A percentile compares a stretch with the other conserved stretches of the same genome.
Evolutionary conservation across 2,329 filamentous ascomycete genomes (phyloP).

Genomic region (Colletotrichum lini): DNA sequence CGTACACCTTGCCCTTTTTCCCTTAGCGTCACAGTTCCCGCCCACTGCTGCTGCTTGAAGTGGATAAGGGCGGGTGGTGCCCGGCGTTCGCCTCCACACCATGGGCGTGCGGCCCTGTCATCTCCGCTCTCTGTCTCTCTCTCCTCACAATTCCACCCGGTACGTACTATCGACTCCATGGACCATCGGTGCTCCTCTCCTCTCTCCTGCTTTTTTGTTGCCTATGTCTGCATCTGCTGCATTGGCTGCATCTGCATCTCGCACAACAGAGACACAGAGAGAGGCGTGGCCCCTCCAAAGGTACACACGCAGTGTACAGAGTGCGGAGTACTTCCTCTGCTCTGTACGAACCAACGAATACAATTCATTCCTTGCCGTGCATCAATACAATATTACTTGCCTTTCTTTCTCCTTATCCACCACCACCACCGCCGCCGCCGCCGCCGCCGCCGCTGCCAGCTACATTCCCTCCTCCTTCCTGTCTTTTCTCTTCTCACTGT

Average conservation of each 20-base stretch:
- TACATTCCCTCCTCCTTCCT: not conserved
- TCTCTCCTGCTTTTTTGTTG: not conserved
- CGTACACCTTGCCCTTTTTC: conserved; percentile 12
- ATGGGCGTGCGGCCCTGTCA: conserved; percentile 23
- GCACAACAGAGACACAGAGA: conserved; percentile 1
- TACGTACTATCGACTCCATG: conserved; percentile 12
- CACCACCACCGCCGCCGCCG: not conserved
- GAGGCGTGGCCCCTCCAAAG: not conserved
- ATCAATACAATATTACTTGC: conserved; percentile 3
- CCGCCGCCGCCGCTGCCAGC: no score
- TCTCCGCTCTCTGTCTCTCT: not conserved
- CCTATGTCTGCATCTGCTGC: conserved; percentile 30
- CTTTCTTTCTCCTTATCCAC: conserved; percentile 6
- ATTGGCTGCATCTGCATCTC: conserved; percentile 25
- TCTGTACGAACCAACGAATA: conserved; percentile 1
- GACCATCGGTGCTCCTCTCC: conserved; percentile 10
- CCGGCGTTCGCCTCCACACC: conserved; percentile 16
- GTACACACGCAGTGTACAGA: not conserved
- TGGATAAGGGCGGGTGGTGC: not conserved
- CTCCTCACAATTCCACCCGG: not conserved
- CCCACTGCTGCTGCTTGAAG: not conserved
- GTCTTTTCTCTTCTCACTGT: not conserved
- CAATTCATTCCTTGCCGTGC: not conserved
- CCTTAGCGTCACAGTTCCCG: conserved; percentile 7
- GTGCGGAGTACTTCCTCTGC: no score